Percentiles rank a stretch among this genome's conserved stretches.
These are phyloP conservation scores for Pichia sp. DNA, from an alignment of 1,139 yeast species.

Conservation along the genomic window DNA sequence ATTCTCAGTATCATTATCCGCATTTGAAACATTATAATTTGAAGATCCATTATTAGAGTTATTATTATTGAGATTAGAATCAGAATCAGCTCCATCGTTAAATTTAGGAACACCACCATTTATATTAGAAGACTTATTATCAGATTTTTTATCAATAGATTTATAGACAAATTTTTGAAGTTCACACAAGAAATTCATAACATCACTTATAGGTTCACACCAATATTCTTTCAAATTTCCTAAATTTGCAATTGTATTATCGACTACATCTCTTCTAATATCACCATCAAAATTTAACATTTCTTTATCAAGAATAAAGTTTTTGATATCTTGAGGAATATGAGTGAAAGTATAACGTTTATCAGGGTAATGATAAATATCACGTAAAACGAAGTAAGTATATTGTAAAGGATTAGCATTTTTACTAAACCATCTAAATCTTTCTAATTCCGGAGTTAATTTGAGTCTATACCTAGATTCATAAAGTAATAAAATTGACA, in stretches of 20 bases:
- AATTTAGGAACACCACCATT: background rate
- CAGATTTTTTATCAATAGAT: background rate
- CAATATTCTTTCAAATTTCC: slow-evolving; percentile 4
- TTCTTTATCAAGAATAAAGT: slow-evolving; percentile 11
- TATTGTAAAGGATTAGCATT: slow-evolving; percentile 16
- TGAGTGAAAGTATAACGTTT: slow-evolving; percentile 8
- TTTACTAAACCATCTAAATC: slow-evolving; percentile 15
- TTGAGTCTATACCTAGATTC: slow-evolving; percentile 11
- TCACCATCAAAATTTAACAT: slow-evolving; percentile 11
- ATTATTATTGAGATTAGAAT: background rate
- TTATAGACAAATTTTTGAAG: slow-evolving; percentile 11
- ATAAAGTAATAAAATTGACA: slow-evolving; percentile 9
- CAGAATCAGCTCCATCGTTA: background rate
- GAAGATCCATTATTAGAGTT: too few species aligned
- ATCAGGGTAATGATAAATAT: slow-evolving; percentile 13
- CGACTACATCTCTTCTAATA: slow-evolving; percentile 11
- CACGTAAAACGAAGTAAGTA: slow-evolving; percentile 14
- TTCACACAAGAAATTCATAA: slow-evolving; percentile 12
- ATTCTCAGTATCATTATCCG: background rate
- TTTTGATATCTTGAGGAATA: slow-evolving; percentile 12
- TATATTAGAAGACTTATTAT: slow-evolving; percentile 1
- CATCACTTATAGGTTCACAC: slow-evolving; percentile 10
- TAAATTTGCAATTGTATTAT: slow-evolving; percentile 5
- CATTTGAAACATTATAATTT: background rate
- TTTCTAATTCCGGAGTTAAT: slow-evolving; percentile 6